Evolutionary conservation across 2,329 filamentous ascomycete genomes (phyloP).

Genomic region (Trichoderma semiorbis): DNA sequence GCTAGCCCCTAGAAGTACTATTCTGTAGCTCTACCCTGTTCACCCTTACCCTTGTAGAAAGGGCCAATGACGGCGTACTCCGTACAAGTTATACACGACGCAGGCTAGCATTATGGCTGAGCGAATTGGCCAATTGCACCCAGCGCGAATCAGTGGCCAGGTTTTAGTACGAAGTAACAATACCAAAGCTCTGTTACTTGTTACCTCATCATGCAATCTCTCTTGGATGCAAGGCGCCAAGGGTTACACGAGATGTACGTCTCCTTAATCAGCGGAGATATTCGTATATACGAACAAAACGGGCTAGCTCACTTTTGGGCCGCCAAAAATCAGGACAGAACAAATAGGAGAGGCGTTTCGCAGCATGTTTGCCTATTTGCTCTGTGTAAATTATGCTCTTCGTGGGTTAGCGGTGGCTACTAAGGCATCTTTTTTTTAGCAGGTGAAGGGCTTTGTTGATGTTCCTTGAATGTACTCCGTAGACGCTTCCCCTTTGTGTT

Average conservation of each 20-base stretch:
- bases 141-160: background rate
- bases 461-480: background rate
- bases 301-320: background rate
- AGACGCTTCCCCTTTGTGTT: background rate
- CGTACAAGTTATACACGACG: background rate
- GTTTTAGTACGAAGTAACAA: background rate
- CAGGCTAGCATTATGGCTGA: background rate
- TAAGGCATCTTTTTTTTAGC: background rate
- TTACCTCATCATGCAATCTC: background rate
- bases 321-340: background rate
- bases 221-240: background rate
- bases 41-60: background rate
- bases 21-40: background rate
- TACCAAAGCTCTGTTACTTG: background rate
- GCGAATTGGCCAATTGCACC: background rate
- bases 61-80: background rate
- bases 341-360: background rate
- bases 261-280: conserved; percentile 1
- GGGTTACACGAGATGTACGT: background rate
- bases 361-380: background rate
- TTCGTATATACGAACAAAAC: background rate
- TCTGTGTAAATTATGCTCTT: background rate
- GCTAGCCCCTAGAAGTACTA: background rate
- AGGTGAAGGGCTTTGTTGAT: background rate
- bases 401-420: background rate